Evolutionary conservation across 768 basidiomycete genomes (phyloP).

Genomic region (Tubosaeta sp.): DNA sequence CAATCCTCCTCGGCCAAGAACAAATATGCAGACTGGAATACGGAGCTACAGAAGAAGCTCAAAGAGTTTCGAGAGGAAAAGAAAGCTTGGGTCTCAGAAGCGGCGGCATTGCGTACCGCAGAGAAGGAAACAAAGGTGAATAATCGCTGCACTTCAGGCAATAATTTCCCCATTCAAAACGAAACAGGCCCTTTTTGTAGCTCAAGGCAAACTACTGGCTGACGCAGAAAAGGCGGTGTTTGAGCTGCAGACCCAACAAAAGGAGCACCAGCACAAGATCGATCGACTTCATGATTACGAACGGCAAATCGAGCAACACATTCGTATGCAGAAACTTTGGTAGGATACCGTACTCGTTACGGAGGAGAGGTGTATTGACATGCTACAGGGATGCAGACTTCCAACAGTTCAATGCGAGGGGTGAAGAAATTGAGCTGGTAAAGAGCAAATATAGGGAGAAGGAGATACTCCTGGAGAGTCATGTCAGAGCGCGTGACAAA

Average conservation of each 20-base stretch:
- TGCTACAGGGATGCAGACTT: slow-evolving; percentile 68
- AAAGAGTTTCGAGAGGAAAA: slow-evolving; percentile 76
- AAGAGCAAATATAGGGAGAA: slow-evolving; percentile 60
- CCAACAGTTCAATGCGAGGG: slow-evolving; percentile 60
- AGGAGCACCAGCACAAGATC: slow-evolving; percentile 79
- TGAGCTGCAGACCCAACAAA: slow-evolving; percentile 66
- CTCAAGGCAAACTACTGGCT: slow-evolving; percentile 63
- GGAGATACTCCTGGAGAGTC: slow-evolving; percentile 57
- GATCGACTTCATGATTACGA: slow-evolving; percentile 82
- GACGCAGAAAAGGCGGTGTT: slow-evolving; percentile 71
- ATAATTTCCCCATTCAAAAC: neutral
- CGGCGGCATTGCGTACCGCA: slow-evolving; percentile 60
- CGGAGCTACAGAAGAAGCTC: slow-evolving; percentile 72
- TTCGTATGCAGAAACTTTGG: slow-evolving; percentile 77
- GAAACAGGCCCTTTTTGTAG: slow-evolving; percentile 56
- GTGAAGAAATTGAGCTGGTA: slow-evolving; percentile 53
- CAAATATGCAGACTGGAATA: slow-evolving; percentile 82
- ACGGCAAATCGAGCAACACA: slow-evolving; percentile 76
- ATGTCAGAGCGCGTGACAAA: slow-evolving; percentile 48
- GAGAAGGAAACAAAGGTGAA: slow-evolving; percentile 67
- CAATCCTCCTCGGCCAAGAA: slow-evolving; percentile 71
- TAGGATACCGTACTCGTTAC: slow-evolving; percentile 32
- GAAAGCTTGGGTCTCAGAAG: slow-evolving; percentile 68
- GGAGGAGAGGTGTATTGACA: slow-evolving; percentile 7
- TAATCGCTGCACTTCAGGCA: neutral